Percentiles rank a stretch among this genome's conserved stretches.
phyloP scores from a whole-genome alignment of 345 rosid species.

The Camelina neglecta region DNA sequence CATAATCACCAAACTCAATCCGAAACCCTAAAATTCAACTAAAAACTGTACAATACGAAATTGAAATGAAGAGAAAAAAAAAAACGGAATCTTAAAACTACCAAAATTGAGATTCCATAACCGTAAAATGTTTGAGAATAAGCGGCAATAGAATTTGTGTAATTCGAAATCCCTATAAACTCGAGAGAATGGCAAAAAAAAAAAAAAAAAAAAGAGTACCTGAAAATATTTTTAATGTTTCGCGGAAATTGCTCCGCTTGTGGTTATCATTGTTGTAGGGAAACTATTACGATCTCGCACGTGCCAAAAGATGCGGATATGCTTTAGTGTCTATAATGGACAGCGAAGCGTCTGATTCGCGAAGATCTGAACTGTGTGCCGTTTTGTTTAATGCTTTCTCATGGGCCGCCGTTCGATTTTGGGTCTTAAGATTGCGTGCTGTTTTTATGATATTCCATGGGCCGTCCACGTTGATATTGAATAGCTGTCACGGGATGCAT shows the following conservation, averaged over 20 bases:
- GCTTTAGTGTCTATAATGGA: constrained; percentile 19
- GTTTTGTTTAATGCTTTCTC: constrained; percentile 16
- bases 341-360: constrained; percentile 24
- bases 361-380: neutral
- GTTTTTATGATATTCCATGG: too few species aligned
- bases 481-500: neutral
- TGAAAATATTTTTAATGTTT: neutral
- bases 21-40: constrained; percentile 13
- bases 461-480: neutral
- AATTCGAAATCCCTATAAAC: constrained; percentile 19
- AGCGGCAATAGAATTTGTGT: constrained; percentile 15
- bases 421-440: neutral
- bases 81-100: neutral
- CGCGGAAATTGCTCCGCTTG: neutral
- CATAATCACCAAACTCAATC: neutral
- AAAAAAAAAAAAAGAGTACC: neutral
- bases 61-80: neutral
- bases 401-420: neutral
- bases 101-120: constrained; percentile 7
- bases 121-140: neutral
- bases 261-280: neutral
- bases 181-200: neutral
- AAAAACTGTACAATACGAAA: neutral
- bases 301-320: constrained; percentile 47
- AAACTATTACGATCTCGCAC: constrained; percentile 35